Percentiles rank a stretch among this genome's conserved stretches.
phyloP scores from a whole-genome alignment of 345 rosid species.

The Hibiscus tridactylites region DNA sequence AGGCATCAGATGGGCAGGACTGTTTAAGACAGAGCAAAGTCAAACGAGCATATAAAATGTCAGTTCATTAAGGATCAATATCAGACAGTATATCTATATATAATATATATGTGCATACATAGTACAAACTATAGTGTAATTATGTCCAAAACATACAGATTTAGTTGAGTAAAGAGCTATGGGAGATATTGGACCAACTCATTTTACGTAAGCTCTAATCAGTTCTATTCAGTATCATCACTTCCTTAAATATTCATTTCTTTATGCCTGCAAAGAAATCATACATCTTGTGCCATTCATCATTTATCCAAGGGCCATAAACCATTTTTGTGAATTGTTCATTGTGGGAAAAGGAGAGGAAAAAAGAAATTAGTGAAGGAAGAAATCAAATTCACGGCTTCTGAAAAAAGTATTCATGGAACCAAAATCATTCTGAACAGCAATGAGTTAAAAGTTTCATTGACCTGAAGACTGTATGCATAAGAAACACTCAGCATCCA shows the following conservation, averaged over 20 bases:
- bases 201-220: not conserved
- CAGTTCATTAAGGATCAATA: not conserved
- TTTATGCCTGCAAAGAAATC: not conserved
- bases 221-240: not conserved
- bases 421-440: not conserved
- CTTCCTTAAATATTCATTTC: not conserved
- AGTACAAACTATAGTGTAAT: no score
- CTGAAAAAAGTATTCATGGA: not conserved
- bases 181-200: not conserved
- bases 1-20: not conserved
- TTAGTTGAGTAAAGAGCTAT: not conserved
- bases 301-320: not conserved
- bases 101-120: not conserved
- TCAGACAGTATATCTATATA: not conserved
- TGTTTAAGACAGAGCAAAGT: not conserved
- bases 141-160: not conserved
- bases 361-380: not conserved
- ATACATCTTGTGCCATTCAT: not conserved
- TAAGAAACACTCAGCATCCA: not conserved
- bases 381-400: not conserved
- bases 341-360: not conserved
- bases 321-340: not conserved
- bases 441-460: not conserved
- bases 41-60: not conserved
- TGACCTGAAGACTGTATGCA: not conserved